Evolutionary conservation across 2,329 filamentous ascomycete genomes (phyloP).

Genomic region (Macrophomina tecta): DNA sequence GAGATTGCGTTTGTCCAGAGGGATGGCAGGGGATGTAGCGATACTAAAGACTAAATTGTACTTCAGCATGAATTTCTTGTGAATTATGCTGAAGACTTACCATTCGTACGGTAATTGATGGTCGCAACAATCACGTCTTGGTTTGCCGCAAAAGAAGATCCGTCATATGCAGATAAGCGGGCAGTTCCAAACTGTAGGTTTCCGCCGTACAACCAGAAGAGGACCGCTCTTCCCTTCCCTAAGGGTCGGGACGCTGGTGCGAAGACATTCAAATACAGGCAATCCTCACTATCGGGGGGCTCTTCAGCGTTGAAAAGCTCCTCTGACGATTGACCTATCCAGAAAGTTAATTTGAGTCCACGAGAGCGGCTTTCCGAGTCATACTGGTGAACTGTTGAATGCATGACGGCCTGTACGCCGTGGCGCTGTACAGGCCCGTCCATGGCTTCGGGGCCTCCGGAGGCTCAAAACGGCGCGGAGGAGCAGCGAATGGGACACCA

Average conservation of each 20-base stretch:
- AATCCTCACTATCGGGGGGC: conserved; percentile 55
- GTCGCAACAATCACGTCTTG: conserved; percentile 75
- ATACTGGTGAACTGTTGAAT: conserved; percentile 37
- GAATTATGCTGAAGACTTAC: conserved; percentile 69
- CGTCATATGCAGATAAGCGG: conserved; percentile 63
- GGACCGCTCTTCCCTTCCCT: conserved; percentile 50
- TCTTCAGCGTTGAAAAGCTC: conserved; percentile 12
- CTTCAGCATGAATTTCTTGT: conserved; percentile 56
- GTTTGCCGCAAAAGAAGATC: conserved; percentile 55
- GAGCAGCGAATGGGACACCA: conserved; percentile 40
- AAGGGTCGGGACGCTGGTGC: conserved; percentile 57
- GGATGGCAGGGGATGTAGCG: conserved; percentile 1
- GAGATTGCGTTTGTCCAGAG: conserved; percentile 57
- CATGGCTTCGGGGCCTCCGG: conserved; percentile 33
- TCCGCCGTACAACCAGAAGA: conserved; percentile 65
- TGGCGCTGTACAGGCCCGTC: conserved; percentile 34
- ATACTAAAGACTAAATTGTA: neutral
- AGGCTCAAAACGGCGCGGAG: conserved; percentile 38
- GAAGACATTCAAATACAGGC: conserved; percentile 67
- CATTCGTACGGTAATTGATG: conserved; percentile 78
- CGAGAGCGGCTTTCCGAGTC: too few species aligned
- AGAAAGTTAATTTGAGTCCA: neutral
- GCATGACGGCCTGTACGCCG: conserved; percentile 37
- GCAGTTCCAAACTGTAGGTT: conserved; percentile 55
- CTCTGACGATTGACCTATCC: neutral